Evolutionary conservation across 352 stramenopile species (phyloP).

Genomic region (Pythium dissimile): DNA sequence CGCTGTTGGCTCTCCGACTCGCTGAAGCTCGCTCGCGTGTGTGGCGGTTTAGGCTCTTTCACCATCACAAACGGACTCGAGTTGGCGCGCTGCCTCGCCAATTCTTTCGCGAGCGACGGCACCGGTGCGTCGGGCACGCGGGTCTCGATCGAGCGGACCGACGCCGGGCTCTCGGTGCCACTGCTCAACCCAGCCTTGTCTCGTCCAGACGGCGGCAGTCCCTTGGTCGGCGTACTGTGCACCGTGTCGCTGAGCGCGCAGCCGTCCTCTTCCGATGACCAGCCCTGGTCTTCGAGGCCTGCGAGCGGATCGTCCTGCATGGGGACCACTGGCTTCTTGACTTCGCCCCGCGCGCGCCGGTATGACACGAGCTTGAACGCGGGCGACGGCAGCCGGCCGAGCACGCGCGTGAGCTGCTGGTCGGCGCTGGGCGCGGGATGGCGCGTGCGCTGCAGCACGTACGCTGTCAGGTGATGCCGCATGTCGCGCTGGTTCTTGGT

Average conservation of each 20-base stretch:
- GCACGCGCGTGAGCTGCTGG: slow-evolving; percentile 18
- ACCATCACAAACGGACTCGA: slow-evolving; percentile 4
- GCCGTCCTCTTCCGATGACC: slow-evolving; percentile 4
- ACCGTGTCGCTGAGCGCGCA: neutral
- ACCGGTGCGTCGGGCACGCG: neutral
- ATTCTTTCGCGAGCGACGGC: neutral
- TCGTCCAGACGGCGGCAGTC: neutral
- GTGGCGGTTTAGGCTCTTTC: neutral
- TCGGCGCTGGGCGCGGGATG: neutral
- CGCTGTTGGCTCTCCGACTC: neutral
- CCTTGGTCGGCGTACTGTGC: neutral
- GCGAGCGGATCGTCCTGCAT: slow-evolving; percentile 6
- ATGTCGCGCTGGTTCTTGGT: slow-evolving; percentile 44
- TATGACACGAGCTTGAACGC: slow-evolving; percentile 36
- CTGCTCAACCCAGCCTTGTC: neutral
- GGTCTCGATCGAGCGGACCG: neutral
- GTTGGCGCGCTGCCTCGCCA: neutral
- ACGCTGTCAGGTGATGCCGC: slow-evolving; percentile 39
- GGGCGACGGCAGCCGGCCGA: slow-evolving; percentile 33
- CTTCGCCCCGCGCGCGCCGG: slow-evolving; percentile 20
- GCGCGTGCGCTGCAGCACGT: slow-evolving; percentile 31
- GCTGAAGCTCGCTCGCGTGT: neutral
- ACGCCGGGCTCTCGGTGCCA: neutral
- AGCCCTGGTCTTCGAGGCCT: neutral
- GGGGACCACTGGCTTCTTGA: slow-evolving; percentile 3